Evolutionary conservation across 2,329 filamentous ascomycete genomes (phyloP).

Genomic region (Cytospora mali): DNA sequence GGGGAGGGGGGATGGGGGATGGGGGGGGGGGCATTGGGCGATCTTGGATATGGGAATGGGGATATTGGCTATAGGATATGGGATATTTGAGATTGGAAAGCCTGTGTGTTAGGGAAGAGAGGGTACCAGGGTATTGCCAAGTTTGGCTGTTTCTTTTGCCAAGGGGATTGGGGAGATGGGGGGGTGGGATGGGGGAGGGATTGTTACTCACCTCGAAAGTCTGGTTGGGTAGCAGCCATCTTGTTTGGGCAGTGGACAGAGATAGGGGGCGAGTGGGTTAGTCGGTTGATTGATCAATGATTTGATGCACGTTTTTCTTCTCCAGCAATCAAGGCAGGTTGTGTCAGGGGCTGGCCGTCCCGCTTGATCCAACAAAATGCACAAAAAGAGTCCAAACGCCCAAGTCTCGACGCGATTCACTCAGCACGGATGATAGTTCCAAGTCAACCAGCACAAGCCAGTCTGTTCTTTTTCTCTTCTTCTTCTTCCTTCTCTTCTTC

Average conservation of each 20-base stretch:
- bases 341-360: slow-evolving; percentile 23
- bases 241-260: slow-evolving; percentile 10
- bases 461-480: slow-evolving; percentile 11
- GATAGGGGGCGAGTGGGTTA: slow-evolving; percentile 11
- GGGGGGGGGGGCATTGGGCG: not conserved
- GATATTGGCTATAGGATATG: too few relatives aligned
- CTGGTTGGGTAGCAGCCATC: slow-evolving; percentile 28
- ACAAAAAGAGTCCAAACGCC: slow-evolving; percentile 21
- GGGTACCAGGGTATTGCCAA: slow-evolving; percentile 11
- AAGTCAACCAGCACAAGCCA: slow-evolving; percentile 11
- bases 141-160: slow-evolving; percentile 15
- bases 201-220: slow-evolving; percentile 24
- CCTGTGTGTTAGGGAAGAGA: not conserved
- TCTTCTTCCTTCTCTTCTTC: not conserved
- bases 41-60: not conserved
- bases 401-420: slow-evolving; percentile 8
- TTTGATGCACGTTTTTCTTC: slow-evolving; percentile 18
- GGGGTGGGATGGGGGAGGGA: not conserved
- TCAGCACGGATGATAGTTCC: slow-evolving; percentile 17
- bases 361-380: slow-evolving; percentile 1
- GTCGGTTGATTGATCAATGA: not conserved
- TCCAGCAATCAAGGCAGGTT: slow-evolving; percentile 12
- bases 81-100: too few relatives aligned
- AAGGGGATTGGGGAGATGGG: slow-evolving; percentile 1
- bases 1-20: slow-evolving; percentile 8